phyloP scores from a whole-genome alignment of 306 rosid species.

The Fragaria vesca region DNA sequence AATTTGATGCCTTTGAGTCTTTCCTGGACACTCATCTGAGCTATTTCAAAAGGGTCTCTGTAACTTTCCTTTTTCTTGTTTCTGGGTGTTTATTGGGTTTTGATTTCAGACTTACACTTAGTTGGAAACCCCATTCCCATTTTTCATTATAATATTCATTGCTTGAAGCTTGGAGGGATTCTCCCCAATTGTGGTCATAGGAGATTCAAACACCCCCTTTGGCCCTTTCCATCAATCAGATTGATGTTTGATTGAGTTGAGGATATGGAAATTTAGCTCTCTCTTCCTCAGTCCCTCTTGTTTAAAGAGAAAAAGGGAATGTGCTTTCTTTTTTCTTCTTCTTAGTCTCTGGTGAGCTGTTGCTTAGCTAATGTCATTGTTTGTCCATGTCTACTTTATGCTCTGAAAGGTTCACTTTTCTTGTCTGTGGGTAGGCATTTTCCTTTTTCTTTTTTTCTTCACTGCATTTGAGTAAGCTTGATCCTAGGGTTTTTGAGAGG shows the following conservation, averaged over 20 bases:
- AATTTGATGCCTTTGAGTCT: constrained; percentile 44
- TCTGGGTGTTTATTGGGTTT: constrained; percentile 16
- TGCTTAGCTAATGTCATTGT: constrained; percentile 58
- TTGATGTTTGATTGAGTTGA: constrained; percentile 35
- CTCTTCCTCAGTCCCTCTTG: not conserved
- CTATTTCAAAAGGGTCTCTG: constrained; percentile 43
- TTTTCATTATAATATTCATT: constrained; percentile 12
- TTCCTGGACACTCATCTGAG: constrained; percentile 44
- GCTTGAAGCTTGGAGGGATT: constrained; percentile 29
- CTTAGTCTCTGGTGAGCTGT: constrained; percentile 69
- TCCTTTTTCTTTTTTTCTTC: constrained; percentile 19
- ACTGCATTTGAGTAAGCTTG: constrained; percentile 45
- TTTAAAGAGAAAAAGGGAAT: constrained; percentile 83
- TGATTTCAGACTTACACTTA: constrained; percentile 28
- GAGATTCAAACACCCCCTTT: constrained; percentile 25
- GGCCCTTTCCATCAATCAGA: constrained; percentile 31
- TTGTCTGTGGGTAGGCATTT: constrained; percentile 50
- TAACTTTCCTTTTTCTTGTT: constrained; percentile 20
- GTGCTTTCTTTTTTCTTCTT: constrained; percentile 58
- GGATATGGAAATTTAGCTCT: constrained; percentile 44
- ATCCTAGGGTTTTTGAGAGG: constrained; percentile 56
- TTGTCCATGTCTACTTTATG: constrained; percentile 70
- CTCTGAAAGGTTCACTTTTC: constrained; percentile 96
- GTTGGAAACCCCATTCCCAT: constrained; percentile 4
- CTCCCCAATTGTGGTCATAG: constrained; percentile 25